These are phyloP conservation scores for Leccinellum rugosiceps DNA, from an alignment of 768 basidiomycete species.

Conservation along the genomic window DNA sequence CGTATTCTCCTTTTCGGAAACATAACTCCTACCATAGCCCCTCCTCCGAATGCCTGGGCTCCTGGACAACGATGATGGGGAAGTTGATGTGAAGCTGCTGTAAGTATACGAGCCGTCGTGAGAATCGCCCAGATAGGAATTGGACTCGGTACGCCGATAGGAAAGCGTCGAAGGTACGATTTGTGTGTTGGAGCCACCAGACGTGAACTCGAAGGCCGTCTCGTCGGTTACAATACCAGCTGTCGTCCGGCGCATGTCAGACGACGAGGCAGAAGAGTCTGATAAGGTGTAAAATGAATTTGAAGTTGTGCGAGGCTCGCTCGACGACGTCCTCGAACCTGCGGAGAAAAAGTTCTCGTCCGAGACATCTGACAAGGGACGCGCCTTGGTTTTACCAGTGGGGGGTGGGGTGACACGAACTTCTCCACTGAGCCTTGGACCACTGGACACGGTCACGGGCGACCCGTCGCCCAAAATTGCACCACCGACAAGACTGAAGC, in stretches of 20 bases:
- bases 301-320: constrained; percentile 25
- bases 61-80: constrained; percentile 56
- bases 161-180: constrained; percentile 50
- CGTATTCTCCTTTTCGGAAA: constrained; percentile 59
- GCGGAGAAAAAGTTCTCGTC: constrained; percentile 50
- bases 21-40: constrained; percentile 36
- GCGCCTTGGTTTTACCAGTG: constrained; percentile 31
- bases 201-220: constrained; percentile 36
- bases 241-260: constrained; percentile 26
- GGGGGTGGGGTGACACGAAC: constrained; percentile 48
- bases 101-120: constrained; percentile 39
- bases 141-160: constrained; percentile 49
- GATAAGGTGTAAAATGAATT: constrained; percentile 36
- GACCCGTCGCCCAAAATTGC: constrained; percentile 48
- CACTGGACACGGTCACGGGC: constrained; percentile 73
- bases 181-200: constrained; percentile 41
- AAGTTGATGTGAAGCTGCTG: constrained; percentile 35
- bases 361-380: constrained; percentile 32
- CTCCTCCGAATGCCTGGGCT: constrained; percentile 57
- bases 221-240: constrained; percentile 38
- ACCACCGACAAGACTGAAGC: constrained; percentile 41
- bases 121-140: constrained; percentile 56
- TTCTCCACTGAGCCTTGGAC: constrained; percentile 43
- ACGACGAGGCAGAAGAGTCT: constrained; percentile 30
- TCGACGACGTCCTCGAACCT: constrained; percentile 32